These are phyloP conservation scores for Boletellus ananas DNA, from an alignment of 768 basidiomycete genomes.

Conservation along the genomic window DNA sequence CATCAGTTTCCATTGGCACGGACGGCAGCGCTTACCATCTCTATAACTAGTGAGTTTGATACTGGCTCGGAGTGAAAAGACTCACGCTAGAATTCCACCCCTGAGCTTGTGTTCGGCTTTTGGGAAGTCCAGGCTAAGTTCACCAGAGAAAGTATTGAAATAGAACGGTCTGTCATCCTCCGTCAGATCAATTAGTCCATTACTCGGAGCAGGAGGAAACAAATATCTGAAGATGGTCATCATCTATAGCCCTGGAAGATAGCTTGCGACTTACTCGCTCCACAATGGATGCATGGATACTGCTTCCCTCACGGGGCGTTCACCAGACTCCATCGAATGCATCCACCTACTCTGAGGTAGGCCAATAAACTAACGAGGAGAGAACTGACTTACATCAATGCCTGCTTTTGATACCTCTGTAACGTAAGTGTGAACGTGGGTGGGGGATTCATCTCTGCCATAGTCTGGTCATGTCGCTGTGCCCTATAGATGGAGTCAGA, in stretches of 20 bases:
- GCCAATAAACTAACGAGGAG: background rate
- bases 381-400: constrained; percentile 53
- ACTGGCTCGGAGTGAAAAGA: constrained; percentile 8
- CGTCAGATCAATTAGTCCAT: constrained; percentile 71
- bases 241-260: background rate
- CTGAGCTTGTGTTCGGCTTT: constrained; percentile 69
- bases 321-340: constrained; percentile 78
- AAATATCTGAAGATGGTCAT: constrained; percentile 50
- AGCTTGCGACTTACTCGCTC: constrained; percentile 64
- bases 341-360: constrained; percentile 67
- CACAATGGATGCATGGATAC: constrained; percentile 89
- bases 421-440: constrained; percentile 71
- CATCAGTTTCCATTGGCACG: constrained; percentile 2
- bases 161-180: constrained; percentile 78
- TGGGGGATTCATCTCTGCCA: constrained; percentile 81
- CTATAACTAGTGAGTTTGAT: constrained; percentile 19
- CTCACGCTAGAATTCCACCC: constrained; percentile 91
- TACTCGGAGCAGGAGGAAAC: constrained; percentile 60
- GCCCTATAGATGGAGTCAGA: constrained; percentile 50
- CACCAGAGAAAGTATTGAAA: constrained; percentile 89
- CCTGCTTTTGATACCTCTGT: constrained; percentile 92
- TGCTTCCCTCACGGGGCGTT: constrained; percentile 62
- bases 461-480: constrained; percentile 69
- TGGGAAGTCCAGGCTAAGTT: constrained; percentile 82
- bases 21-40: constrained; percentile 30